Percentiles rank a stretch among this genome's conserved stretches.
phyloP scores from a whole-genome alignment of 2,329 filamentous ascomycete species.

The Aspergillus sp. region DNA sequence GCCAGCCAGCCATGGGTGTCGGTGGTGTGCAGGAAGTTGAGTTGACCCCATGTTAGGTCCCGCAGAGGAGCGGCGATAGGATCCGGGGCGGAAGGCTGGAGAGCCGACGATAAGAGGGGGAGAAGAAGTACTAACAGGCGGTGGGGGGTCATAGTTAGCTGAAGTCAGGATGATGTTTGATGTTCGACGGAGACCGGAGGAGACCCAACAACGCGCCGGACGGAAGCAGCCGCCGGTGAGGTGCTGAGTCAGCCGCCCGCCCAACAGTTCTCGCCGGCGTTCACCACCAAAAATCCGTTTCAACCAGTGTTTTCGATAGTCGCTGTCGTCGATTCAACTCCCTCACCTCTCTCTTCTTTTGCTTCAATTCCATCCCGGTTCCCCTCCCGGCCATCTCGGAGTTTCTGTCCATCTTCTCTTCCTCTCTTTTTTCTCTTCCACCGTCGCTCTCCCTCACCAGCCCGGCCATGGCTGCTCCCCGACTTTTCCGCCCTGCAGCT shows the following conservation, averaged over 20 bases:
- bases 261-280: conserved; percentile 33
- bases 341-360: conserved; percentile 1
- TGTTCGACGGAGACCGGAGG: conserved; percentile 2
- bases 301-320: conserved; percentile 1
- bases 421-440: conserved; percentile 13
- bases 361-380: conserved; percentile 9
- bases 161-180: conserved; percentile 2
- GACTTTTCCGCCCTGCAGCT: conserved; percentile 63
- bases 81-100: conserved; percentile 76
- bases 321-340: background rate
- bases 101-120: conserved; percentile 37
- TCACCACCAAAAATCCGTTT: conserved; percentile 20
- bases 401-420: conserved; percentile 10
- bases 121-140: conserved; percentile 13
- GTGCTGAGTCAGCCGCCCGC: conserved; percentile 25
- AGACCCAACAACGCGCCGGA: conserved; percentile 2
- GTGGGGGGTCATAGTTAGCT: background rate
- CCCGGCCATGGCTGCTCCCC: conserved; percentile 55
- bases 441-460: conserved; percentile 28
- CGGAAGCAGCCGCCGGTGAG: conserved; percentile 38
- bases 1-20: conserved; percentile 95
- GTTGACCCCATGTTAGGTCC: conserved; percentile 82
- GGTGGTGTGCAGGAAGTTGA: conserved; percentile 97
- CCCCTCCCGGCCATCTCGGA: conserved; percentile 2
- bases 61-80: conserved; percentile 79